phyloP scores from a whole-genome alignment of 1,284 basidiomycete genomes.

The Cronartium quercuum region DNA sequence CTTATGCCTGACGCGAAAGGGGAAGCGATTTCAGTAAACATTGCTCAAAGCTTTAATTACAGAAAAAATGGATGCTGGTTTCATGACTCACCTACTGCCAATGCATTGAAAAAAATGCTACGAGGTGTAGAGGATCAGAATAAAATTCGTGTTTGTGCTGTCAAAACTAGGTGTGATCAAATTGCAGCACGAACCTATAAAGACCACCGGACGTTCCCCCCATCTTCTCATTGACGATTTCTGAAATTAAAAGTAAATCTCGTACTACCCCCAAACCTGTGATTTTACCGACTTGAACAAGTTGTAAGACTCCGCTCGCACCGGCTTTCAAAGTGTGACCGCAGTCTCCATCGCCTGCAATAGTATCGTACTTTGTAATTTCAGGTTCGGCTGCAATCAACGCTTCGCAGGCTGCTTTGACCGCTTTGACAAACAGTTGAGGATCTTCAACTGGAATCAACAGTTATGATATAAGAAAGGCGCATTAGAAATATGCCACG shows the following conservation, averaged over 20 bases:
- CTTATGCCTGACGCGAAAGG: not conserved
- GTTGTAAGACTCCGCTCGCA: slow-evolving; percentile 53
- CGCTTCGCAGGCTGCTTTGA: slow-evolving; percentile 63
- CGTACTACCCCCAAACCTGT: slow-evolving; percentile 60
- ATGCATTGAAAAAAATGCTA: slow-evolving; percentile 78
- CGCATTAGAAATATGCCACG: too few species aligned
- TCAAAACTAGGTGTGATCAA: not conserved
- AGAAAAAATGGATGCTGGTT: too few species aligned
- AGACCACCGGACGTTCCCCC: slow-evolving; percentile 86
- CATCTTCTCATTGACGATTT: slow-evolving; percentile 68
- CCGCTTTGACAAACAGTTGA: slow-evolving; percentile 56
- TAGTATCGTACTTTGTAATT: slow-evolving; percentile 79
- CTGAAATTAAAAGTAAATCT: slow-evolving; percentile 63
- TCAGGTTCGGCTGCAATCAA: slow-evolving; percentile 74
- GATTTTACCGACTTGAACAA: slow-evolving; percentile 52
- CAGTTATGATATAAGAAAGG: too few species aligned
- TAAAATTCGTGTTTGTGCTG: too few species aligned
- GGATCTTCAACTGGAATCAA: slow-evolving; percentile 41
- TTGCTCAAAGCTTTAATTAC: too few species aligned
- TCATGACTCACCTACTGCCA: slow-evolving; percentile 73
- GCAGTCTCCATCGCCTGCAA: slow-evolving; percentile 65
- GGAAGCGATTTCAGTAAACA: too few species aligned
- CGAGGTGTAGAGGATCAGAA: not conserved
- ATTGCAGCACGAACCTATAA: slow-evolving; percentile 61
- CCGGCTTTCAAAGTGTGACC: slow-evolving; percentile 76